Evolutionary conservation across 306 rosid genomes (phyloP).

Genomic region (Sechiopsis laciniata): DNA sequence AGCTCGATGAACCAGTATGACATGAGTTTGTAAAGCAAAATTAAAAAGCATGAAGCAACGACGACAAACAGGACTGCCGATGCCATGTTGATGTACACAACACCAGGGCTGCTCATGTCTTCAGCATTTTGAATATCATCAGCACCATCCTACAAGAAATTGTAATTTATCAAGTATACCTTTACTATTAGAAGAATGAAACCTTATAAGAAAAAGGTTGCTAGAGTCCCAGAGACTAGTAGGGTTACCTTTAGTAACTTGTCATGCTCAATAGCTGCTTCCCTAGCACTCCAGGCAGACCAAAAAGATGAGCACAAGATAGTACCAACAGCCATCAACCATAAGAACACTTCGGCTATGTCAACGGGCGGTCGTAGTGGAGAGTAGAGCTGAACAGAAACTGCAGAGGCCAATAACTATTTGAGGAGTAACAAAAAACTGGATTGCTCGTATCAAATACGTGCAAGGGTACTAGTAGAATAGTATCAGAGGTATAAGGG

Average conservation of each 20-base stretch:
- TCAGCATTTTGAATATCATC: slow-evolving; percentile 47
- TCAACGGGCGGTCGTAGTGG: slow-evolving; percentile 76
- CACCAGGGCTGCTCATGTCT: slow-evolving; percentile 38
- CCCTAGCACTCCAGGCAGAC: slow-evolving; percentile 87
- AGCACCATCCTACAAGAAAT: slow-evolving; percentile 50
- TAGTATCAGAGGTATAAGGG: no score
- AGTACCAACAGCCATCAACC: slow-evolving; percentile 93
- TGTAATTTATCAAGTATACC: slow-evolving; percentile 2
- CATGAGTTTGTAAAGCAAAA: slow-evolving; percentile 77
- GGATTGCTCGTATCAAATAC: not conserved
- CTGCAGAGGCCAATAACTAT: slow-evolving; percentile 37
- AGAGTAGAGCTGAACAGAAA: slow-evolving; percentile 88
- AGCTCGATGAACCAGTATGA: slow-evolving; percentile 70
- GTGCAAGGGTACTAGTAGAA: not conserved
- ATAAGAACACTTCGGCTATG: slow-evolving; percentile 86
- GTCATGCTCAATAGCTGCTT: slow-evolving; percentile 66
- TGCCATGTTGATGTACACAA: slow-evolving; percentile 63
- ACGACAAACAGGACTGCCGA: slow-evolving; percentile 75
- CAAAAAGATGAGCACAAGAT: slow-evolving; percentile 89
- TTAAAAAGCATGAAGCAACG: slow-evolving; percentile 74
- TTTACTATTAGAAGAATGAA: not conserved
- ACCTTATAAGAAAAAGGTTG: not conserved
- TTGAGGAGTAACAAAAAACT: slow-evolving; percentile 13
- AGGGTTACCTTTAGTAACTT: slow-evolving; percentile 58
- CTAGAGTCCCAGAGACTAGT: not conserved